These are phyloP conservation scores for Cordyceps cateniannulata DNA, from an alignment of 2,329 filamentous ascomycete genomes.

Conservation along the genomic window DNA sequence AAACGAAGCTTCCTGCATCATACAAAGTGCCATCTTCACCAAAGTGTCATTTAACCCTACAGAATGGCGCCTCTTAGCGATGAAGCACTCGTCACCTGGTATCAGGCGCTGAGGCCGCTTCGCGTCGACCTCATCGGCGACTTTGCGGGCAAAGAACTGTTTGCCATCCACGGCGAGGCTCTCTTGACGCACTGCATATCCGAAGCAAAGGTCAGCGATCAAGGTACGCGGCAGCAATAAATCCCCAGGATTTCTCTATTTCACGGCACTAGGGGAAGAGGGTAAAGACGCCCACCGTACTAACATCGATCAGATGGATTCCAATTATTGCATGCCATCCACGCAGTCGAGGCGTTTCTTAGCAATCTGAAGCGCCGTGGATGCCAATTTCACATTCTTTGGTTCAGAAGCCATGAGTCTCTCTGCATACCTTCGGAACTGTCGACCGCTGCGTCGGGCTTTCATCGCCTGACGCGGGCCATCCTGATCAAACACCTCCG, in stretches of 20 bases:
- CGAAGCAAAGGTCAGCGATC: conserved; percentile 58
- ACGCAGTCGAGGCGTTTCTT: conserved; percentile 62
- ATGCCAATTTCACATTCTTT: conserved; percentile 65
- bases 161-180: conserved; percentile 67
- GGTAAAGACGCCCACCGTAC: not conserved
- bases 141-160: conserved; percentile 67
- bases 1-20: too few species aligned
- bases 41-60: too few species aligned
- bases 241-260: not conserved
- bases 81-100: conserved; percentile 10
- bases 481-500: conserved; percentile 59
- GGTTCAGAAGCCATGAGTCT: conserved; percentile 52
- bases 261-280: too few species aligned
- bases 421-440: conserved; percentile 45
- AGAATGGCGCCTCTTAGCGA: not conserved
- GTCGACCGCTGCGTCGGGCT: conserved; percentile 10
- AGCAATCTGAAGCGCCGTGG: conserved; percentile 52
- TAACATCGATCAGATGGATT: conserved; percentile 44
- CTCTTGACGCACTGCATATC: conserved; percentile 58
- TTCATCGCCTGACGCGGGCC: conserved; percentile 47
- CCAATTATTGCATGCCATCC: conserved; percentile 65
- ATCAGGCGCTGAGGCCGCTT: conserved; percentile 18
- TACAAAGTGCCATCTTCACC: too few species aligned
- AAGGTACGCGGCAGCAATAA: conserved; percentile 28
- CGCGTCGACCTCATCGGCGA: conserved; percentile 66